phyloP scores from a whole-genome alignment of 139 green algal genomes.

The Chlamydomonas schloesseri region DNA sequence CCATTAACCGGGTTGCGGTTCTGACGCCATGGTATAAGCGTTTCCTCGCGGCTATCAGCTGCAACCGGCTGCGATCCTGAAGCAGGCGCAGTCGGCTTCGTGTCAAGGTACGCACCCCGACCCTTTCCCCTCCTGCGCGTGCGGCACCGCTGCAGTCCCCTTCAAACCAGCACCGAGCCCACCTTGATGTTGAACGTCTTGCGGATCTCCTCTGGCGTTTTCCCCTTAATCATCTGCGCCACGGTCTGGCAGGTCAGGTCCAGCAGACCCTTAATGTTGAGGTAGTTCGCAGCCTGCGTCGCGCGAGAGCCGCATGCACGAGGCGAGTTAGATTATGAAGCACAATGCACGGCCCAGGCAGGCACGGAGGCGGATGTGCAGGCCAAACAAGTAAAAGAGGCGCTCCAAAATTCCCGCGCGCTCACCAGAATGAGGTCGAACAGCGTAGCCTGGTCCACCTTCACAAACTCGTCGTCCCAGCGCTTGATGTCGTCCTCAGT shows the following conservation, averaged over 20 bases:
- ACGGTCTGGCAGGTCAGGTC: constrained; percentile 98
- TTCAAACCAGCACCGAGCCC: background rate
- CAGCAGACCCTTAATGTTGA: constrained; percentile 99
- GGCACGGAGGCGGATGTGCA: no score
- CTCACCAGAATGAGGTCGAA: constrained; percentile 98
- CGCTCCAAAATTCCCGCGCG: no score
- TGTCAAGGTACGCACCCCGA: no score
- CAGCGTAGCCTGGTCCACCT: constrained; percentile 96
- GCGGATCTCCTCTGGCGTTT: constrained; percentile 91
- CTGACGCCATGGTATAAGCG: no score
- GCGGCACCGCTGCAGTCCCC: no score
- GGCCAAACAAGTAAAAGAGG: no score
- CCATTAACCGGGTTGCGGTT: no score
- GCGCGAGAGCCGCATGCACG: background rate
- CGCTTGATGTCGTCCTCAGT: constrained; percentile 89
- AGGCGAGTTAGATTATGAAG: no score
- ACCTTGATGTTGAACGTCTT: constrained; percentile 98
- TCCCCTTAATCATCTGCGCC: constrained; percentile 78
- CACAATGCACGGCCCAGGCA: no score
- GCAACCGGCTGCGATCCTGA: no score
- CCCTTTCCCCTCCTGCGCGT: background rate
- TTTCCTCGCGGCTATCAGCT: no score
- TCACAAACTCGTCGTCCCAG: constrained; percentile 97
- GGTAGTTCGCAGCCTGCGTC: constrained; percentile 96
- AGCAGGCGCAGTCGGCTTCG: no score